Evolutionary conservation across 1,139 yeast genomes (phyloP), one percentile per base, ranked within the genome.

Genomic region (Blastobotrys illinoisensis): DNA sequence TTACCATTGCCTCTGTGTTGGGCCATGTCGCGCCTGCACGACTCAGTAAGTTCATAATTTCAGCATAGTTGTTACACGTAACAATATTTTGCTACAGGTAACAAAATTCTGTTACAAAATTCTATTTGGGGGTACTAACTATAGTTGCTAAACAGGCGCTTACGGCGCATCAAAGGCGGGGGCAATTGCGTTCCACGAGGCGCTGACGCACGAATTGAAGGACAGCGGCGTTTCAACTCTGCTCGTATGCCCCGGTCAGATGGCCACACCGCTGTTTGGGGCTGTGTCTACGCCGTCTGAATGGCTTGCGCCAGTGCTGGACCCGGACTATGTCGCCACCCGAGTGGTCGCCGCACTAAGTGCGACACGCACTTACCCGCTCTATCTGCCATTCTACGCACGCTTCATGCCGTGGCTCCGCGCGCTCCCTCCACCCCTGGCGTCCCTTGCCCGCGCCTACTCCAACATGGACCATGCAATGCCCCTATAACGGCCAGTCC

Each of bases 91-190:
- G 23, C 5, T 32, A 6, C 40, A 11, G 40, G 23, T 21, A 6
- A 21, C 23, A 21, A 21, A 4, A 21, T 21, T 21, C 6, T 21
- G 23, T 5, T 32, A 6, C 40, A 11, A 16, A n/a, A n/a, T n/a
- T n/a, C n/a, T n/a, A n/a, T n/a, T n/a, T n/a, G n/a, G n/a, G n/a
- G n/a, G n/a, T n/a, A n/a, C n/a, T 13, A 13, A n/a, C 40, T 32
- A 32, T n/a, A n/a, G n/a, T n/a, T n/a, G 13, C 40, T 32, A 32
- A 3, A 32, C 13, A 32, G 40, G 40, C 45, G 88, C 88, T 0
- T 91, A 91, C 64, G 96, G 97, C 0, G 96, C 97, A 0, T 81
- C 95, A 7, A 91, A 91, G 68, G 85, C 96, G 0, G 97, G 96
- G 0, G 70, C 88, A 28, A 79, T 91, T 52, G 90, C 95, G 0